These are phyloP conservation scores for Leccinum boreale DNA, from an alignment of 768 basidiomycete genomes.

Conservation along the genomic window DNA sequence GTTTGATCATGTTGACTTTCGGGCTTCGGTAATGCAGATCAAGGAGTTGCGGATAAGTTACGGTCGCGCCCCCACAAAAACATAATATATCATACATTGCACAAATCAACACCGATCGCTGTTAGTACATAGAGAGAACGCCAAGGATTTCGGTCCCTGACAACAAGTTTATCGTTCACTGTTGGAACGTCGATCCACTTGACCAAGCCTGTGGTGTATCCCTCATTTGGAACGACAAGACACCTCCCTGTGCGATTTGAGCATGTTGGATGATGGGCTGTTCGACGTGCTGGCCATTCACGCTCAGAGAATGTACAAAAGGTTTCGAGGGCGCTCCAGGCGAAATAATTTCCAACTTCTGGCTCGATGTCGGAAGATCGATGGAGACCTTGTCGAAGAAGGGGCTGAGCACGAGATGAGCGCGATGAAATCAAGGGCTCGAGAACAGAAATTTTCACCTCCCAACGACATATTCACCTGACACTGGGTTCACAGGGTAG, in stretches of 20 bases:
- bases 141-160: background rate
- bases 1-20: background rate
- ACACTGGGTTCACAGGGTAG: constrained; percentile 82
- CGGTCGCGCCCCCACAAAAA: background rate
- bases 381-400: constrained; percentile 56
- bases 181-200: background rate
- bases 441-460: constrained; percentile 40
- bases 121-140: background rate
- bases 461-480: constrained; percentile 72
- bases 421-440: background rate
- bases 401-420: constrained; percentile 30
- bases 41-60: background rate
- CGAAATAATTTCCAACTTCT: constrained; percentile 49
- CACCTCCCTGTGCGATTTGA: constrained; percentile 56
- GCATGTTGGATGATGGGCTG: constrained; percentile 56
- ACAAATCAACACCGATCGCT: background rate
- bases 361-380: constrained; percentile 41
- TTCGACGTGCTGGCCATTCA: constrained; percentile 48
- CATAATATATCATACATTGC: background rate
- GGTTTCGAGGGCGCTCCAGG: constrained; percentile 54
- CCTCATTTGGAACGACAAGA: constrained; percentile 66
- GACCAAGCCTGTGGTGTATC: constrained; percentile 44
- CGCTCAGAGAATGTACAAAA: constrained; percentile 55
- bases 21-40: background rate
- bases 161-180: background rate